Evolutionary conservation across 257 asterid species (phyloP), one percentile per base, ranked within the genome.

Genomic region (Fraxinus anomala): DNA sequence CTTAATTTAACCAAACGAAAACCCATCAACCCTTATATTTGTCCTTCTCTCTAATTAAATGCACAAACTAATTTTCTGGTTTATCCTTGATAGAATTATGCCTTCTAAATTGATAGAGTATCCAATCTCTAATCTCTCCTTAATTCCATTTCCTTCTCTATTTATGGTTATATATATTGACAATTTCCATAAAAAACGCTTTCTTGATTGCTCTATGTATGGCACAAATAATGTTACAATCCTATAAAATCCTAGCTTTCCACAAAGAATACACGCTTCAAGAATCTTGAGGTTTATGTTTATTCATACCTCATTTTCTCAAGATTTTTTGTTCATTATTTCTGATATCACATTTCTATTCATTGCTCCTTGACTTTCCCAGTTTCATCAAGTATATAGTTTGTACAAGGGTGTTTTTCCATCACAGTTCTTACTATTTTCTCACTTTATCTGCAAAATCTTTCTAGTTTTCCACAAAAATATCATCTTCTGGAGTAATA

Each of bases 301-400:
- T 14, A 19, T 6, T 56, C 26, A n/a, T n/a, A 56, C 66, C 26
- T 56, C 68, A 59, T 30, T 79, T 70, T 70, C 51, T 74, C 12
- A 47, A 71, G 77, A 81, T 68, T 1, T 11, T 65, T 68, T 10
- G 36, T 70, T 7, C 70, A 26, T 69, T 49, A 33, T 61, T 79
- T 63, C 34, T 49, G 33, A 68, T 68, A 78, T 70, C 73, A 54
- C 6, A 49, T 68, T 56, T 78, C 36, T 54, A 68, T 78, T 69
- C 49, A 72, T 28, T 47, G 34, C 24, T 23, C 67, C 30, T 56
- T 59, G 75, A 56, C 75, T 81, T 79, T 68, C 69, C 54, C 63
- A 42, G 0, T 14, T 76, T 75, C 16, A 12, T 34, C 23, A 56
- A 39, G 23, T 68, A 81, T 17, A 74, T 47, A 51, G 26, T 37